phyloP scores from a whole-genome alignment of 768 basidiomycete genomes.

The Boletus eberwhitei region DNA sequence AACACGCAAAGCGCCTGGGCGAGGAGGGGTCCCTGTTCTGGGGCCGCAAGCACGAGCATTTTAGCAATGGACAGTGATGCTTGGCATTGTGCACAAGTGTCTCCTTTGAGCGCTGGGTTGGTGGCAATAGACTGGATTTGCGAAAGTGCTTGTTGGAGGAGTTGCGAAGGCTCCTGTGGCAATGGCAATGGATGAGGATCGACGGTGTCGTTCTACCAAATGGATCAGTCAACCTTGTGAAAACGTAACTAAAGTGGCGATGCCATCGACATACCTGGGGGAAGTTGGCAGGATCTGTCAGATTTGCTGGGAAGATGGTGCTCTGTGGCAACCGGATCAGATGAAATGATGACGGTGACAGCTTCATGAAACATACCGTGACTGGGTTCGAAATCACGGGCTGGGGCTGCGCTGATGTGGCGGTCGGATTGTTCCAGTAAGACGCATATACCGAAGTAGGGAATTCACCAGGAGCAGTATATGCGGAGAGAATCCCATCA shows the following conservation, averaged over 20 bases:
- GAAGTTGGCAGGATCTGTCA: constrained; percentile 63
- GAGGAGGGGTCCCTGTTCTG: constrained; percentile 41
- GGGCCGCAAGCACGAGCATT: constrained; percentile 42
- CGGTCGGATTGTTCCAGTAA: constrained; percentile 70
- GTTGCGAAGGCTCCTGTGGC: constrained; percentile 29
- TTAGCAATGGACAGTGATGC: constrained; percentile 39
- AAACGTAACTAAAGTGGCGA: not conserved
- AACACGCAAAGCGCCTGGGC: constrained; percentile 41
- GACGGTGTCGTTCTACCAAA: constrained; percentile 37
- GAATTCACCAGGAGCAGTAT: constrained; percentile 58
- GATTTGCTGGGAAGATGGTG: constrained; percentile 49
- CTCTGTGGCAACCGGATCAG: constrained; percentile 35
- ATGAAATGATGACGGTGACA: not conserved
- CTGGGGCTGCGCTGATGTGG: constrained; percentile 65
- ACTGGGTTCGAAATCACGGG: constrained; percentile 70
- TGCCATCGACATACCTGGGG: constrained; percentile 36
- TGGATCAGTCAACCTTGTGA: not conserved
- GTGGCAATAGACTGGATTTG: constrained; percentile 39
- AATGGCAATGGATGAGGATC: constrained; percentile 46
- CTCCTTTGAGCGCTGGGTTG: constrained; percentile 35
- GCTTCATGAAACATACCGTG: constrained; percentile 38
- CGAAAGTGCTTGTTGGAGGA: constrained; percentile 37
- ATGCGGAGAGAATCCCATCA: constrained; percentile 35
- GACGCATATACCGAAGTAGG: constrained; percentile 56
- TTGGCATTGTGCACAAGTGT: constrained; percentile 40